Conservation (phyloP, 306 rosid genomes). For the Bauhinia variegata region DNA sequence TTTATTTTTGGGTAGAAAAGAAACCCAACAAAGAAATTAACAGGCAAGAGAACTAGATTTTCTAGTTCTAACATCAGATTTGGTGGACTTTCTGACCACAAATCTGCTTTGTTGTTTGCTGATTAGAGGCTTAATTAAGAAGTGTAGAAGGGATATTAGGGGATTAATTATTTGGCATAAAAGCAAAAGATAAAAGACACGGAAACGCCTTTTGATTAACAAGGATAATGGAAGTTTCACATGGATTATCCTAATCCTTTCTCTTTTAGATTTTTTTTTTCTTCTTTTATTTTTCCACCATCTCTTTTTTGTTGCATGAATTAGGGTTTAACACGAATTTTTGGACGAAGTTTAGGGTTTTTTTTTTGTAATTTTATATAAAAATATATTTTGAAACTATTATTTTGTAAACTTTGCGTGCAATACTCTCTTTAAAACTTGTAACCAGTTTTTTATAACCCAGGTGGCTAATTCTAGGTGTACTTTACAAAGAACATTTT, state of each 20-base stretch:
- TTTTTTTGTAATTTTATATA: too few species aligned
- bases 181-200: constrained; percentile 45
- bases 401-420: too few species aligned
- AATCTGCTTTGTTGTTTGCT: constrained; percentile 29
- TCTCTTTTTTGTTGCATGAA: too few species aligned
- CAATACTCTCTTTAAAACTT: too few species aligned
- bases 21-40: too few species aligned
- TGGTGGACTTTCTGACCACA: constrained; percentile 34
- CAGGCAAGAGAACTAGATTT: constrained; percentile 4
- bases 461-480: too few species aligned
- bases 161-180: constrained; percentile 30
- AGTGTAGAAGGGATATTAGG: constrained; percentile 30
- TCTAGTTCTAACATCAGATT: constrained; percentile 16
- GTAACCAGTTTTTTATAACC: too few species aligned
- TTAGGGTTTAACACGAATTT: too few species aligned
- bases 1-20: constrained; percentile 40
- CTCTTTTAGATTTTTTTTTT: not conserved
- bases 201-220: constrained; percentile 41
- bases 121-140: constrained; percentile 23
- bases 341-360: too few species aligned
- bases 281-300: too few species aligned
- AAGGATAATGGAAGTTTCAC: constrained; percentile 24
- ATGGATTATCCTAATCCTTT: constrained; percentile 32
- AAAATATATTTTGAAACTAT: too few species aligned
- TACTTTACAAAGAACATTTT: too few species aligned